These are phyloP conservation scores for Artemisia annua DNA, from an alignment of 129 eudicot genomes.

Conservation along the genomic window DNA sequence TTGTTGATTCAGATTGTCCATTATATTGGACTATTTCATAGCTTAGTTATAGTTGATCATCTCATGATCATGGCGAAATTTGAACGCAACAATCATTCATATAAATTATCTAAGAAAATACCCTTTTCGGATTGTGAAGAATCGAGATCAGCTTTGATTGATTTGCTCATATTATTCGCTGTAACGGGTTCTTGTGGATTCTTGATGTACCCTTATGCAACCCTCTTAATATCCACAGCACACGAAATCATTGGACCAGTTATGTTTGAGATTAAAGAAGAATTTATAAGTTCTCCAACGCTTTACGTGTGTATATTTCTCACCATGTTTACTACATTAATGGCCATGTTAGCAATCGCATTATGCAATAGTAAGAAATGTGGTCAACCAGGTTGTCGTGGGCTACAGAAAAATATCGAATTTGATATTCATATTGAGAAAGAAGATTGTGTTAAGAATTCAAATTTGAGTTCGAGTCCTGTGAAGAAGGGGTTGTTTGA, in stretches of 20 bases:
- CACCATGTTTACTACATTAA: conserved; percentile 32
- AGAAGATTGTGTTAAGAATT: conserved; percentile 50
- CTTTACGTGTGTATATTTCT: conserved; percentile 56
- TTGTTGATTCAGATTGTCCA: conserved; percentile 49
- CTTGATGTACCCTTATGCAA: conserved; percentile 52
- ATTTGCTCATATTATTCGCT: conserved; percentile 63
- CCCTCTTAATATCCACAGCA: conserved; percentile 19
- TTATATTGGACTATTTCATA: conserved; percentile 17
- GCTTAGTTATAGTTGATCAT: conserved; percentile 43
- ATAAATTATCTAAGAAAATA: conserved; percentile 15
- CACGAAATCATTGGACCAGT: conserved; percentile 34
- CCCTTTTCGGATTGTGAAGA: conserved; percentile 53
- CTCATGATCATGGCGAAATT: conserved; percentile 53
- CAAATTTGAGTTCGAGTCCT: conserved; percentile 32
- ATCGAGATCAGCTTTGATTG: conserved; percentile 66
- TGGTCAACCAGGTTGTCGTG: conserved; percentile 57
- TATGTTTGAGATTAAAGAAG: conserved; percentile 37
- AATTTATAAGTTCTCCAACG: conserved; percentile 47
- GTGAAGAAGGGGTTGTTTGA: conserved; percentile 85
- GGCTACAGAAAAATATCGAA: conserved; percentile 74
- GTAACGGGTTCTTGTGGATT: conserved; percentile 65
- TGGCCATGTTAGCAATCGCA: conserved; percentile 44
- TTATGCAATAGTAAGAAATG: conserved; percentile 44
- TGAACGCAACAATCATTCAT: conserved; percentile 12
- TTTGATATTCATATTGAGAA: conserved; percentile 82